These are phyloP conservation scores for Calonectria multiphialidica DNA, from an alignment of 2,329 filamentous ascomycete genomes.

Conservation along the genomic window DNA sequence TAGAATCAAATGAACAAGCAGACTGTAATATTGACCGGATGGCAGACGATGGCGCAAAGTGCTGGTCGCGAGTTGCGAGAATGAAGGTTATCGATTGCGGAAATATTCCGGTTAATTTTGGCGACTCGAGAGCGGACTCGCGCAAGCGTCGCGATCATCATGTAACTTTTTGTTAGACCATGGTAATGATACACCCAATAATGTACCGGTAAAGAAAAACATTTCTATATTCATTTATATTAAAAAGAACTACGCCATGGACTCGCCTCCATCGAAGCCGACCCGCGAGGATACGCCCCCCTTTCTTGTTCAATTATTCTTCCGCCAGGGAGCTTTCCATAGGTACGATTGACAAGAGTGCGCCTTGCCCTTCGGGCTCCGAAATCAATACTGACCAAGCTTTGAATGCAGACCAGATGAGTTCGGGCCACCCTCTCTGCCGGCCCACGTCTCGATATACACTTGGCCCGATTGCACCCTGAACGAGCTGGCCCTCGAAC, in stretches of 20 bases:
- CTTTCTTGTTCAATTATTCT: conserved; percentile 89
- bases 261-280: conserved; percentile 33
- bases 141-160: conserved; percentile 10
- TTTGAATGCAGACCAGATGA: conserved; percentile 72
- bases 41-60: conserved; percentile 27
- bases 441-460: conserved; percentile 82
- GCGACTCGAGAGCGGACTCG: not conserved
- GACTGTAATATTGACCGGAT: not conserved
- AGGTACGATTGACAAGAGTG: conserved; percentile 57
- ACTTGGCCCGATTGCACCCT: conserved; percentile 88
- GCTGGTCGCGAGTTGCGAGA: not conserved
- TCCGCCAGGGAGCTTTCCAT: conserved; percentile 80
- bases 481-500: conserved; percentile 81
- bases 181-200: conserved; percentile 1
- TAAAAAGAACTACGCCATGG: conserved; percentile 16
- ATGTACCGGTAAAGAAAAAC: not conserved
- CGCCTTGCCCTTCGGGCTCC: not conserved
- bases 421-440: conserved; percentile 71
- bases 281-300: conserved; percentile 82
- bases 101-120: conserved; percentile 39
- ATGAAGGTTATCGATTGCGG: conserved; percentile 37
- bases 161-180: conserved; percentile 4
- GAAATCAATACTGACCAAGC: not conserved
- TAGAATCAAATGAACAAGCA: not conserved
- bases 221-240: not conserved